Evolutionary conservation across 2,329 filamentous ascomycete species (phyloP).

Genomic region (Pseudonectria foliicola): DNA sequence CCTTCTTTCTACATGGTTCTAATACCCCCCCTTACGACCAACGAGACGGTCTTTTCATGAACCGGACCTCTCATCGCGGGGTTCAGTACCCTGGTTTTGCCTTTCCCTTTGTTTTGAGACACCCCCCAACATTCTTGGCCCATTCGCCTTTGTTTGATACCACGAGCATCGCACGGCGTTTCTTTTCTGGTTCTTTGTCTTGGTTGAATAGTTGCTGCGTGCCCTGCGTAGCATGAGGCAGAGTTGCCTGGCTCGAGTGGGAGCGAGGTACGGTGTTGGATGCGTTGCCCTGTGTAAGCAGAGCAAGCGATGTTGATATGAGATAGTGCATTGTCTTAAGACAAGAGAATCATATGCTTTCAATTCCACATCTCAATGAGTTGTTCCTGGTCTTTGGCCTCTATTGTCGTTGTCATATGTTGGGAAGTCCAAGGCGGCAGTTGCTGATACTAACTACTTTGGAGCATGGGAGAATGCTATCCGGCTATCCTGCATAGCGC

Average conservation of each 20-base stretch:
- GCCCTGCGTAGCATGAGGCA: no score
- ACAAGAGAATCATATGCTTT: no score
- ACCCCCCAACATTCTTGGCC: not conserved
- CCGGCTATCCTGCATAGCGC: not conserved
- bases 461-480: no score
- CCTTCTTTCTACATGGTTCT: slow-evolving; percentile 7
- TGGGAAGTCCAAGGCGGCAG: no score
- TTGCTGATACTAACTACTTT: no score
- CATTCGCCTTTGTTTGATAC: slow-evolving; percentile 17
- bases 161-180: slow-evolving; percentile 25
- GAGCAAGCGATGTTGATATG: no score
- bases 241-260: no score
- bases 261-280: no score
- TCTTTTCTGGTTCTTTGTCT: slow-evolving; percentile 13
- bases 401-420: not conserved
- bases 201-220: not conserved
- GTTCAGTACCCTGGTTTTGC: slow-evolving; percentile 13
- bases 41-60: slow-evolving; percentile 19
- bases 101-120: slow-evolving; percentile 2
- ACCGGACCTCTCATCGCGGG: slow-evolving; percentile 16
- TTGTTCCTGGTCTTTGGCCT: not conserved
- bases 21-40: slow-evolving; percentile 20
- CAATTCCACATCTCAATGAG: no score
- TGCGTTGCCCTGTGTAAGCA: no score
- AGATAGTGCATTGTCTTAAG: no score